Conservation (phyloP, 2,329 filamentous ascomycete species). For the Alternaria infectoria region DNA sequence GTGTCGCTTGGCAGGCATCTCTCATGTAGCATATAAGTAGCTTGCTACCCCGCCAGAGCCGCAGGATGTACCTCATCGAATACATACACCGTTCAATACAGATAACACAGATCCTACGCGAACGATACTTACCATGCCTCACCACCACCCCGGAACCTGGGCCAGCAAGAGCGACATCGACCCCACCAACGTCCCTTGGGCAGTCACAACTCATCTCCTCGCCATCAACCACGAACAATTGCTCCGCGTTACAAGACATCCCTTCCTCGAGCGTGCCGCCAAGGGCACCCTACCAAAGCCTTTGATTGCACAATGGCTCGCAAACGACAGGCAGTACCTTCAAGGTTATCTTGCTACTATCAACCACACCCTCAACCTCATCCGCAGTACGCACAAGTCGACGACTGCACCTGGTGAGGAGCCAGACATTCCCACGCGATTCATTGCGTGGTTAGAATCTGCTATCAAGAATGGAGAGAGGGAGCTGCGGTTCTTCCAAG, state of each 20-base stretch:
- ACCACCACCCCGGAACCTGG: slow-evolving; percentile 28
- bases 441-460: slow-evolving; percentile 41
- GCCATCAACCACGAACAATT: slow-evolving; percentile 34
- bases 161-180: slow-evolving; percentile 19
- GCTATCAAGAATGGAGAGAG: slow-evolving; percentile 42
- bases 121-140: slow-evolving; percentile 18
- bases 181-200: slow-evolving; percentile 30
- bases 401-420: slow-evolving; percentile 22
- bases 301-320: slow-evolving; percentile 42
- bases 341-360: slow-evolving; percentile 39
- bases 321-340: slow-evolving; percentile 44
- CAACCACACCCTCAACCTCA: slow-evolving; percentile 29
- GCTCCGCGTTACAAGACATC: slow-evolving; percentile 37
- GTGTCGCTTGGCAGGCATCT: slow-evolving; percentile 11
- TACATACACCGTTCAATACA: slow-evolving; percentile 21
- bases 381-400: slow-evolving; percentile 15
- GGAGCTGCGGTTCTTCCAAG: slow-evolving; percentile 39
- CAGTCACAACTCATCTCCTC: slow-evolving; percentile 41
- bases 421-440: slow-evolving; percentile 25
- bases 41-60: not conserved
- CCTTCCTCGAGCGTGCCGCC: slow-evolving; percentile 39
- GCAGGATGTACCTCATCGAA: slow-evolving; percentile 22
- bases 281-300: slow-evolving; percentile 39
- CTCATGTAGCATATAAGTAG: slow-evolving; percentile 9
- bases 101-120: slow-evolving; percentile 16